Conservation (phyloP, 345 rosid genomes). For the Hirschfeldia incana region DNA sequence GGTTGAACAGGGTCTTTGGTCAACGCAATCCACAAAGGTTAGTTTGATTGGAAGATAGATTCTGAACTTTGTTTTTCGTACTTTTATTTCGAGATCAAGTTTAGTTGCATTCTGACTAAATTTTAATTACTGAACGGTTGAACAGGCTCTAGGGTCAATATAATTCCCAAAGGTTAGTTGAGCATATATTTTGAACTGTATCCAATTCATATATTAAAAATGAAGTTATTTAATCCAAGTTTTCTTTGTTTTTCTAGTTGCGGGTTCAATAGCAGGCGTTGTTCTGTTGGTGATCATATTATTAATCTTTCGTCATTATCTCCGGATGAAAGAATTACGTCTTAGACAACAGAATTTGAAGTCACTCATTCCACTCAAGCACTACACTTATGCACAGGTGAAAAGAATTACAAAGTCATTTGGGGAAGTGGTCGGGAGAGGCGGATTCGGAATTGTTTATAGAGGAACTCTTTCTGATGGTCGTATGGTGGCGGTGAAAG, state of each 20-base stretch:
- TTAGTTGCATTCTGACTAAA: background rate
- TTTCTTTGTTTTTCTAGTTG: background rate
- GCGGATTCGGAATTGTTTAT: slow-evolving; percentile 37
- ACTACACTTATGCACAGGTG: slow-evolving; percentile 23
- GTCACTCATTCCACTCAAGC: slow-evolving; percentile 29
- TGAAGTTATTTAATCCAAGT: background rate
- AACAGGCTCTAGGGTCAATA: background rate
- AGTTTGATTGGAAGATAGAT: background rate
- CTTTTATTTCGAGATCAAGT: background rate
- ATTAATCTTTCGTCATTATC: background rate
- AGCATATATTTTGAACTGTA: background rate
- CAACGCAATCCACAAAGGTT: background rate
- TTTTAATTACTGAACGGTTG: background rate
- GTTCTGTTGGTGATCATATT: background rate
- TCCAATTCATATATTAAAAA: background rate
- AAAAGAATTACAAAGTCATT: slow-evolving; percentile 39
- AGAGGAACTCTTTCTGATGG: slow-evolving; percentile 35
- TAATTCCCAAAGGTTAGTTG: background rate
- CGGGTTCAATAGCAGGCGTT: background rate
- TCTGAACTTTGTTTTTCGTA: no score
- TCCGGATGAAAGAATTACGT: background rate
- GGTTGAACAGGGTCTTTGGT: background rate
- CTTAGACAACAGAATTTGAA: background rate
- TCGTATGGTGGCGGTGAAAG: slow-evolving; percentile 28
- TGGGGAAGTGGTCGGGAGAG: slow-evolving; percentile 24